A percentile compares a stretch with the other conserved stretches of the same genome.
These are phyloP conservation scores for Periglandula ipomoeae DNA, from an alignment of 2,329 filamentous ascomycete genomes.

Conservation along the genomic window DNA sequence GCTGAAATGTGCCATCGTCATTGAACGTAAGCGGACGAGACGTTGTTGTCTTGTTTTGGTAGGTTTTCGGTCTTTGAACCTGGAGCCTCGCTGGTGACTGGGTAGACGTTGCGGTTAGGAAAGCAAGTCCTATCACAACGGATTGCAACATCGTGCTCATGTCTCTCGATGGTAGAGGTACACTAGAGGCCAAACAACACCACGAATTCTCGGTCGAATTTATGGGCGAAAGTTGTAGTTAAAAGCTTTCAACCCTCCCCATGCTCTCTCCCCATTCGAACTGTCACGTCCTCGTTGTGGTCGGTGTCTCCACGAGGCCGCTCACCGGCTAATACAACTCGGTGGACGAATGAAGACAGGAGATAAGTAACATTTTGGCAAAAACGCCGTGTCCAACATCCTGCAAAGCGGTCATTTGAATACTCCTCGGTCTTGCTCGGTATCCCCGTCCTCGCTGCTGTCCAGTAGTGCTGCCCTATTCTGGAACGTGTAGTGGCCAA, in stretches of 20 bases:
- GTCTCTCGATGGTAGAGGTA: too few relatives aligned
- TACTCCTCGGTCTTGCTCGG: not conserved
- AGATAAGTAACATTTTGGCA: not conserved
- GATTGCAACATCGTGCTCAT: not conserved
- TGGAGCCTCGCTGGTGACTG: not conserved
- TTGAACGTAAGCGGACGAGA: constrained; percentile 23
- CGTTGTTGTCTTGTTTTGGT: not conserved
- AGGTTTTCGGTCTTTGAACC: not conserved
- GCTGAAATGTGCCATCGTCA: constrained; percentile 37
- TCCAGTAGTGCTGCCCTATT: not conserved
- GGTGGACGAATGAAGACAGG: not conserved
- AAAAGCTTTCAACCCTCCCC: too few relatives aligned
- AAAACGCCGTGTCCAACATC: not conserved
- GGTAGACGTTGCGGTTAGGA: not conserved
- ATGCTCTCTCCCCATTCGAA: too few relatives aligned
- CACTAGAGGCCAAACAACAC: too few relatives aligned
- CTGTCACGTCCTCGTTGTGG: too few relatives aligned
- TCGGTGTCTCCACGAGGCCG: too few relatives aligned
- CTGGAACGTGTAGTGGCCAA: not conserved
- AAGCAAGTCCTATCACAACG: not conserved
- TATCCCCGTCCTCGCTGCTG: not conserved
- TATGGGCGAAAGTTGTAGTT: too few relatives aligned
- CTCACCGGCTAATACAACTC: too few relatives aligned
- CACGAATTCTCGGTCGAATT: too few relatives aligned
- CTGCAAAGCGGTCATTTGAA: not conserved